Evolutionary conservation across 2,329 filamentous ascomycete species (phyloP), one percentile per base, ranked within the genome.

Genomic region (Cladosporium oxysporum): DNA sequence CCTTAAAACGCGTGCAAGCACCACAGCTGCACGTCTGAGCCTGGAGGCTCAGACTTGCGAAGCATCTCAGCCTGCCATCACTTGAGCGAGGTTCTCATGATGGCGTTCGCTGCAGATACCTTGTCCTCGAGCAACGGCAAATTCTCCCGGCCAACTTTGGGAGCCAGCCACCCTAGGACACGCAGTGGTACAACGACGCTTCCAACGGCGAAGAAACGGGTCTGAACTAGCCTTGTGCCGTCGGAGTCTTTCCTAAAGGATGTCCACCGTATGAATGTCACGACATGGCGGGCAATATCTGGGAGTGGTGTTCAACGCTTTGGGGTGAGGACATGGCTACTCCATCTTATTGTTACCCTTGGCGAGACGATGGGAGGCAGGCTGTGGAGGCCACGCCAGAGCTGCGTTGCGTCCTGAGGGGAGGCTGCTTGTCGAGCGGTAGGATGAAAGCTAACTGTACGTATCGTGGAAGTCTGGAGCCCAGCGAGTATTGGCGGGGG

Each of bases 401-500:
- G 49, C 21, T 52, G 3, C n/a, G 49, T 1, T 58, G 65, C 21
- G 60, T 66, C 10, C 11, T 64, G n/a, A 26, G 65, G 59, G 65
- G 60, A n/a, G 65, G 65, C n/a, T 66, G 65, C 26, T 66, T 66
- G 21, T 66, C 65, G 16, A 66, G 65, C n/a, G 59, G 59, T 1
- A 63, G 37, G 53, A 14, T 63, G 59, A 66, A 66, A 23, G 65
- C 65, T 10, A 66, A 63, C 31, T 66, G 65, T n/a, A 53, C 52
- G 11, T 66, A 66, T 59, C 60, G 65, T 8, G 65, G 65, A 12
- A 64, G 65, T 62, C 21, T 66, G 50, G 65, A 66, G 53, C 50
- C 65, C 4, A 41, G 29, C 16, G 59, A 59, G 2, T 44, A 28
- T 21, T 66, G 65, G 65, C 50, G 65, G 29, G 65, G 65, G 2